Conservation (phyloP, 2,329 filamentous ascomycete genomes). For the Beauveria pseudobassiana region DNA sequence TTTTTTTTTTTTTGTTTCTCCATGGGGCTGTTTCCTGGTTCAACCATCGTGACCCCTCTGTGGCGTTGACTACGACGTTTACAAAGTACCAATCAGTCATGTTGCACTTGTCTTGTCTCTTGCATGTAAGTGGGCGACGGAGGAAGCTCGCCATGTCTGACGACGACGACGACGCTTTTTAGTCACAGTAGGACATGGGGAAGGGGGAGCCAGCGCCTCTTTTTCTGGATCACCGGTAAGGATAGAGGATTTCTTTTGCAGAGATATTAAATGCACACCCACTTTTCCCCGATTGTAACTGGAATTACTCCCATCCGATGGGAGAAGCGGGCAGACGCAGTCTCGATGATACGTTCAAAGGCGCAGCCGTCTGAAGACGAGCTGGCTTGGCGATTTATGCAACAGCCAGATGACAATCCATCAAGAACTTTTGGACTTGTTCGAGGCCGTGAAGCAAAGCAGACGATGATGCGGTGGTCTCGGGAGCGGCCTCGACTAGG, state of each 20-base stretch:
- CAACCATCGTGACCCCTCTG: not conserved
- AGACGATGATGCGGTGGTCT: not conserved
- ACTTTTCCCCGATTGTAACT: constrained; percentile 8
- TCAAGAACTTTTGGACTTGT: not conserved
- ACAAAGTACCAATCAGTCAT: not conserved
- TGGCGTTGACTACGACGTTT: not conserved
- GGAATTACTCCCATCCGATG: not conserved
- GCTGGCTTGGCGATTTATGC: not conserved
- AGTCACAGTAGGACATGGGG: not conserved
- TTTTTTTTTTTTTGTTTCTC: not conserved
- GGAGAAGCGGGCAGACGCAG: not conserved
- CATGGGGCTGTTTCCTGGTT: not conserved
- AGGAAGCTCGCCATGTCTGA: not conserved
- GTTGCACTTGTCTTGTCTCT: not conserved
- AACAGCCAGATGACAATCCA: not conserved
- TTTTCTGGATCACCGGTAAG: constrained; percentile 9
- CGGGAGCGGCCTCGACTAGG: not conserved
- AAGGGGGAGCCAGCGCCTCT: not conserved
- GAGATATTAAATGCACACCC: constrained; percentile 9
- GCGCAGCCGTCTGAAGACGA: not conserved
- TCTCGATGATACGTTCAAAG: not conserved
- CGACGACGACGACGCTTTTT: not conserved
- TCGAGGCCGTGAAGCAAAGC: not conserved
- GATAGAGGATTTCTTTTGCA: constrained; percentile 6
- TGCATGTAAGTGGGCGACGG: not conserved